Base-by-base conservation (phyloP, 2,329 filamentous ascomycete species). In the Orbilia javanica region DNA sequence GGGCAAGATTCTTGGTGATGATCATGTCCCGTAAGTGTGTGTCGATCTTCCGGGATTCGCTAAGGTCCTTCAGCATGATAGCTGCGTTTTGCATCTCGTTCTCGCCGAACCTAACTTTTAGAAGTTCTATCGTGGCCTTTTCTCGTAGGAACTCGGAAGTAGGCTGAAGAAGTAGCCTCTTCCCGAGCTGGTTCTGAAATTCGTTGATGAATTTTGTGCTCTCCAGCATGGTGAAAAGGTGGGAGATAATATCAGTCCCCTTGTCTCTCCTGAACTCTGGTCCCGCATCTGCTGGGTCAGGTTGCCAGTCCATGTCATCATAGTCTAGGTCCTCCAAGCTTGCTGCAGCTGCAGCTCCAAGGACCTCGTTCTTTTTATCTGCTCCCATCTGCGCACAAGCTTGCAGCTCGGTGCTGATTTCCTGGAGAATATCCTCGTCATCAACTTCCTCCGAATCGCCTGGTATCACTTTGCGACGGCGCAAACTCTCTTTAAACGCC, bases 1-100 rank as follows among this genome's bases (percentile, higher is more conserved):
- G 64, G 64, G 82, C 69, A 20, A 80, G 73, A 63, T 63, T 80
- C 79, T 57, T 80, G 48, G 79, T 80, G 55, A 48, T 77, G 80
- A 42, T 81, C 39, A 46, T 79, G 20, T 70, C 79, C 48, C 89
- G 86, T 55, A 97, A 89, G 11, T 88, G 86, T 6, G 87, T 85
- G 82, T 97, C 92, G 75, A 96, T 89, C 48, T 89, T 88, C 78
- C 88, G 88, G 0, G 94, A 97, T 82, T 97, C 94, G 80, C 92
- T 88, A 39, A 98, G 92, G 83, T 99, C 96, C 80, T 92, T 93
- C 72, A 99, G 89, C 96, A 99, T 99, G 82, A 99, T 96, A 83
- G 99, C 95, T 84, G 94, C 97, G 60, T 93, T 92, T 83, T 98
- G 96, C 53, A 99, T 86, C 15, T 93, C 90, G 29, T 89, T 88